Evolutionary conservation across 805 yeast genomes (phyloP).

Genomic region (Candida ulmi): DNA sequence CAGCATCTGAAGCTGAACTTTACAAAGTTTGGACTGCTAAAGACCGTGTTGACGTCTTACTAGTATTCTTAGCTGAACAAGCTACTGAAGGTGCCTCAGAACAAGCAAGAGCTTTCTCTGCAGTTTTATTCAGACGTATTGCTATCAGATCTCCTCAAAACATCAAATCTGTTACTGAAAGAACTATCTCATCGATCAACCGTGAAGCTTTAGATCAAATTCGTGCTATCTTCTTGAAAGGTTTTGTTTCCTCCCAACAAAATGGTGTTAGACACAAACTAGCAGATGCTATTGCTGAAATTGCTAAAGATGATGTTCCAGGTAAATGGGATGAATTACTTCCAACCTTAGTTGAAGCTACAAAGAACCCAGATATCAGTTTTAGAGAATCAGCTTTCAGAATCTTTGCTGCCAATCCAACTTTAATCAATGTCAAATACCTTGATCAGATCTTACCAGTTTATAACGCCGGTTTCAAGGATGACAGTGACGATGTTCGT

Average conservation of each 20-base stretch:
- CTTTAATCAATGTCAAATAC: slow-evolving; percentile 57
- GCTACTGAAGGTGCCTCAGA: slow-evolving; percentile 60
- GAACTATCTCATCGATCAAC: slow-evolving; percentile 69
- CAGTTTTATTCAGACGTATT: slow-evolving; percentile 84
- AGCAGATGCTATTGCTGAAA: slow-evolving; percentile 91
- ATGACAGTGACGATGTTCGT: slow-evolving; percentile 73
- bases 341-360: slow-evolving; percentile 67
- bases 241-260: slow-evolving; percentile 65
- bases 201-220: slow-evolving; percentile 56
- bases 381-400: slow-evolving; percentile 90
- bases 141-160: slow-evolving; percentile 75
- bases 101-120: slow-evolving; percentile 63
- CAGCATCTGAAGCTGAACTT: slow-evolving; percentile 70
- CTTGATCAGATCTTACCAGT: slow-evolving; percentile 55
- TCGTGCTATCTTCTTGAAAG: slow-evolving; percentile 60
- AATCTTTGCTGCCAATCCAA: slow-evolving; percentile 81
- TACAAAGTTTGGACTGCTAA: slow-evolving; percentile 71
- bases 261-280: slow-evolving; percentile 82
- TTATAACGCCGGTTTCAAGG: slow-evolving; percentile 78
- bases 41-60: slow-evolving; percentile 61
- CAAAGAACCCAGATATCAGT: slow-evolving; percentile 48
- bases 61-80: slow-evolving; percentile 77
- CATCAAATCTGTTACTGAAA: slow-evolving; percentile 58
- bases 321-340: slow-evolving; percentile 74
- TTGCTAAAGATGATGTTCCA: slow-evolving; percentile 63